These are phyloP conservation scores for Dendrobium nobile DNA, from an alignment of 106 monocot species.

Conservation along the genomic window DNA sequence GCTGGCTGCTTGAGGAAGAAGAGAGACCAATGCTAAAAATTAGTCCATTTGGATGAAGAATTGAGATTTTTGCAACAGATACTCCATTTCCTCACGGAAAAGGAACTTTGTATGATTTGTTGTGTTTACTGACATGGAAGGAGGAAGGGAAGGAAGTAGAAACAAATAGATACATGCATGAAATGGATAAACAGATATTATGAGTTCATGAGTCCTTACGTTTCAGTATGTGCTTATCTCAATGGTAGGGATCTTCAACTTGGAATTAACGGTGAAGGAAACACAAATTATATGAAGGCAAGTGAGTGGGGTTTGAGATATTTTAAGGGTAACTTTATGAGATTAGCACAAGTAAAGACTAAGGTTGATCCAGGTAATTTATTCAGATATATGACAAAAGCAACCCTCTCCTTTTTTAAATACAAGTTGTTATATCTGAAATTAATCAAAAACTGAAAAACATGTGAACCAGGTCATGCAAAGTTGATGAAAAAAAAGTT, in stretches of 20 bases:
- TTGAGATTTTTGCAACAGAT: conserved; percentile 12
- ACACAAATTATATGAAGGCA: not conserved
- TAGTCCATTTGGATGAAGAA: conserved; percentile 19
- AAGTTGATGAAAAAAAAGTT: too few species aligned
- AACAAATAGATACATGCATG: conserved; percentile 11
- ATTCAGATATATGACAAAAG: conserved; percentile 29
- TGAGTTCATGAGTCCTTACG: conserved; percentile 32
- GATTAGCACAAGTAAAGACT: conserved; percentile 14
- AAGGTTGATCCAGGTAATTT: conserved; percentile 21
- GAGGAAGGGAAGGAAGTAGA: not conserved
- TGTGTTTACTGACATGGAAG: conserved; percentile 16
- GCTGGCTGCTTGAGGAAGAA: not conserved
- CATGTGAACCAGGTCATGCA: too few species aligned
- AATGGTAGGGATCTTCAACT: conserved; percentile 40
- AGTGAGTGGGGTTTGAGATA: conserved; percentile 7
- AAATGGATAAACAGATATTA: conserved; percentile 30
- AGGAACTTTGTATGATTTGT: conserved; percentile 21
- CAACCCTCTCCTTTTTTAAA: conserved; percentile 8
- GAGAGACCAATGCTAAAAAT: conserved; percentile 8
- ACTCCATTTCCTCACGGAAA: conserved; percentile 22
- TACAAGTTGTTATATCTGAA: too few species aligned
- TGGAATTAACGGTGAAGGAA: conserved; percentile 13
- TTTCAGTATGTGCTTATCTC: conserved; percentile 30
- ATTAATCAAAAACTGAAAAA: too few species aligned
- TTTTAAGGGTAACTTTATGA: conserved; percentile 9